Evolutionary conservation across 768 basidiomycete genomes (phyloP), one percentile per base, ranked within the genome.

Genomic region (Collybia sordida): DNA sequence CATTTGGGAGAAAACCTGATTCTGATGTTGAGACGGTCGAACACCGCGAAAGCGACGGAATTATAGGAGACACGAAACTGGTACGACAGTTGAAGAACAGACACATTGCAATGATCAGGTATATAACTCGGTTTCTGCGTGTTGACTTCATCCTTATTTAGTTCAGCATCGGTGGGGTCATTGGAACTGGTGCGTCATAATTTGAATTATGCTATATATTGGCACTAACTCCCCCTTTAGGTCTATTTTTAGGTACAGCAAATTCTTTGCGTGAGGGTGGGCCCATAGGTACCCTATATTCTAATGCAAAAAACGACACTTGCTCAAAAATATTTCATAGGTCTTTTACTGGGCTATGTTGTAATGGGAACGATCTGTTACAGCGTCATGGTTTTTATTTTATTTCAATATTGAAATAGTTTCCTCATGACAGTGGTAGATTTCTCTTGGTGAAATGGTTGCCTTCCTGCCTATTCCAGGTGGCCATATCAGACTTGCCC

Each of bases 51-150:
- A 44, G 50, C 14, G 52, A 60, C 41, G 53, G 56, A 19, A 25
- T 24, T 35, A 46, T 49, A 22, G 53, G 53, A 2, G 55, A 62
- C 25, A 53, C 49, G 49, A 64, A 64, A 38, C 79, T 86, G 35
- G 68, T 77, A 9, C 76, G 85, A 42, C 84, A 87, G 64, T 69
- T 87, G 55, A 87, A 87, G 64, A 89, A 88, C 59, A 74, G 89
- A 14, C 90, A 91, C 62, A 77, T 91, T 51, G 85, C 88, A 43
- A 89, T 90, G 88, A 90, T 90, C 56, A 88, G 87, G 85, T 67
- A 14, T 9, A 58, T 55, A 22, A 31, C 36, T 37, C 23, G 7
- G 39, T 35, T 12, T 42, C 15, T 17, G 35, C 25, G 15, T 36
- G 22, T 21, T 15, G 2, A 8, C 38, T 24, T 39, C 1, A 31